These are phyloP conservation scores for Cyclotella distinguenda DNA, from an alignment of 108 stramenopile genomes.

Conservation along the genomic window DNA sequence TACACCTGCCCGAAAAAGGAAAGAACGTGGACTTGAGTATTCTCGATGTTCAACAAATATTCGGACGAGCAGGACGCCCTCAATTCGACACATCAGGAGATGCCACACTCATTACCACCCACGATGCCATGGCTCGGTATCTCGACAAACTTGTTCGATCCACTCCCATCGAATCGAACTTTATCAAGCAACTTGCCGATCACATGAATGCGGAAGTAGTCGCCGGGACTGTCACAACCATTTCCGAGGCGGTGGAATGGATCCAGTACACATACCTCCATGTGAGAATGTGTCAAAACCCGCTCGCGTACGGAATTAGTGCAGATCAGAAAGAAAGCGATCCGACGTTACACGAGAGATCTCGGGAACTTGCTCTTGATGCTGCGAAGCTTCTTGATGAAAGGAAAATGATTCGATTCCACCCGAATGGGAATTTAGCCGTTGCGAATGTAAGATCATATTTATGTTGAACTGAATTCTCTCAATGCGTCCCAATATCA, in stretches of 20 bases:
- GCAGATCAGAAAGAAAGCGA: constrained; percentile 73
- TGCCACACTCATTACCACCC: constrained; percentile 94
- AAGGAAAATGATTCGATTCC: constrained; percentile 87
- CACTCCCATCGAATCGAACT: constrained; percentile 93
- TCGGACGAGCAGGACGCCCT: constrained; percentile 97
- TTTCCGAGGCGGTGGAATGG: constrained; percentile 93
- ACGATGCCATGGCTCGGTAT: constrained; percentile 88
- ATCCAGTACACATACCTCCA: constrained; percentile 96
- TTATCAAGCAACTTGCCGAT: constrained; percentile 95
- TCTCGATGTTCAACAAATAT: constrained; percentile 98
- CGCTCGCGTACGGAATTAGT: constrained; percentile 92
- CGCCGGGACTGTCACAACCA: constrained; percentile 93
- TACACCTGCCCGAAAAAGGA: constrained; percentile 99
- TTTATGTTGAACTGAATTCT: not conserved
- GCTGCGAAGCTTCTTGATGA: constrained; percentile 86
- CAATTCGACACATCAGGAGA: constrained; percentile 97
- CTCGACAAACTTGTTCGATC: constrained; percentile 91
- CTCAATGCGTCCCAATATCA: not conserved
- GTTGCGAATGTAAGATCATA: constrained; percentile 80
- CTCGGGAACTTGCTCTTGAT: constrained; percentile 72
- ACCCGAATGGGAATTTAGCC: constrained; percentile 83
- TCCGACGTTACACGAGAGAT: constrained; percentile 60
- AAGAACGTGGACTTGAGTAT: constrained; percentile 92
- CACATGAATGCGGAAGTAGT: constrained; percentile 99
- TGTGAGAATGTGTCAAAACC: constrained; percentile 94